Percentiles rank a stretch among this genome's conserved stretches.
phyloP scores from a whole-genome alignment of 2,329 filamentous ascomycete genomes.

The Colletotrichum kahawae region DNA sequence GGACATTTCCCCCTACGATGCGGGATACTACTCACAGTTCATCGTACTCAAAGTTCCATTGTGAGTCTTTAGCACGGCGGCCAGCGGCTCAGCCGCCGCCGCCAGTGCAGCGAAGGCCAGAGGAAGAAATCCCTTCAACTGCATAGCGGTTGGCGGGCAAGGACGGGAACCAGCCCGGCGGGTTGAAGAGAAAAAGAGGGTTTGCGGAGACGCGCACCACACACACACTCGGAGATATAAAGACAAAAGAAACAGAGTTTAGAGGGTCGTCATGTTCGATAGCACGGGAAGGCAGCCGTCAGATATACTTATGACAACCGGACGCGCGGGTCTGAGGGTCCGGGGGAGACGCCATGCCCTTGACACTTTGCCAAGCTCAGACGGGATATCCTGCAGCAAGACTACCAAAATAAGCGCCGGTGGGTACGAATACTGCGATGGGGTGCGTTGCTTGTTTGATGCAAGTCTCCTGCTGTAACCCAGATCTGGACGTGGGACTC shows the following conservation, averaged over 20 bases:
- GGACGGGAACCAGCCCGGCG: slow-evolving; percentile 2
- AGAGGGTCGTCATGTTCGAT: background rate
- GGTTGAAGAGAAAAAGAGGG: background rate
- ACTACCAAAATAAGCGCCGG: slow-evolving; percentile 15
- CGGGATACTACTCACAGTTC: slow-evolving; percentile 19
- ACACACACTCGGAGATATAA: background rate
- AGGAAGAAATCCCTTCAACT: slow-evolving; percentile 23
- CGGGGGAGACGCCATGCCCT: background rate
- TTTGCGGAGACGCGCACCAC: background rate
- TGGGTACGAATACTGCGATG: background rate
- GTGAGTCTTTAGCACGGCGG: slow-evolving; percentile 25
- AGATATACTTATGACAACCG: slow-evolving; percentile 17
- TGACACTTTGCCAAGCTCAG: slow-evolving; percentile 6
- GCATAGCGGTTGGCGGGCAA: slow-evolving; percentile 22
- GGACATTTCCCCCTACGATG: background rate
- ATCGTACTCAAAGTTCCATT: slow-evolving; percentile 28
- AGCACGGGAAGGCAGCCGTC: background rate
- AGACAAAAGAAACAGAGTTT: background rate
- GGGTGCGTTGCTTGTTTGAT: background rate
- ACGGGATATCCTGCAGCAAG: background rate
- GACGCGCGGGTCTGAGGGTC: background rate
- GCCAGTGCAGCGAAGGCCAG: slow-evolving; percentile 24
- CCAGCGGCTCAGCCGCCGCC: slow-evolving; percentile 25
- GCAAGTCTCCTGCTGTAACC: background rate
- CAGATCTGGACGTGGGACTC: background rate